Evolutionary conservation across 2,329 filamentous ascomycete species (phyloP), one percentile per base, ranked within the genome.

Genomic region (Lizonia empirigonia): DNA sequence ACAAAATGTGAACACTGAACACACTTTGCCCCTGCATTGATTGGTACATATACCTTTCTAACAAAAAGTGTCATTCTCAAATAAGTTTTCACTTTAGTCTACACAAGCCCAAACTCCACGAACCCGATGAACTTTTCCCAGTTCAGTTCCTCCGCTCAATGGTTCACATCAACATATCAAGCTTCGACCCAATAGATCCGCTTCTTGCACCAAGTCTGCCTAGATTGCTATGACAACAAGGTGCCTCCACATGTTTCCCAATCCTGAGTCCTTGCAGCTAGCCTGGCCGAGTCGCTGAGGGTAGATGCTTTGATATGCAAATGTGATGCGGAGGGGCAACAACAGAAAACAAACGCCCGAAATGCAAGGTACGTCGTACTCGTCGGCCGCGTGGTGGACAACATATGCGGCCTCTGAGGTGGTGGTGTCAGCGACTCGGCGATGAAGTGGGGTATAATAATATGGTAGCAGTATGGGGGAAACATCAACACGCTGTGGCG

Each of bases 371-470:
- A 27, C 39, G 36, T 40, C 16, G 20, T 29, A 26, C 29, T 40
- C 22, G 44, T 34, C 29, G 15, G 44, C 36, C 44, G 44, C 44
- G 29, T 47, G 29, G 22, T 47, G 35, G 40, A 47, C 44, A 47
- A 46, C 35, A 46, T 47, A 15, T 34, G 36, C 36, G 44, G 44
- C 44, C 16, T 20, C 36, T 16, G 22, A 36, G 22, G 29, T 13
- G n/a, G n/a, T n/a, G n/a, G n/a, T n/a, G n/a, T n/a, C n/a, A 47
- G 44, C 36, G 44, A 33, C 36, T 47, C 29, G 18, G 27, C 44
- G 44, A 35, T 40, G 44, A 26, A 36, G 22, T 24, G 24, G 44
- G 44, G 44, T 47, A 47, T 47, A 47, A 40, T 27, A 47, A 47
- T 22, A 15, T 33, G 29, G 22, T 33, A n/a, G 20, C 34, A n/a